Conservation (phyloP, 805 yeast species). For the Hyphopichia homilentoma region DNA sequence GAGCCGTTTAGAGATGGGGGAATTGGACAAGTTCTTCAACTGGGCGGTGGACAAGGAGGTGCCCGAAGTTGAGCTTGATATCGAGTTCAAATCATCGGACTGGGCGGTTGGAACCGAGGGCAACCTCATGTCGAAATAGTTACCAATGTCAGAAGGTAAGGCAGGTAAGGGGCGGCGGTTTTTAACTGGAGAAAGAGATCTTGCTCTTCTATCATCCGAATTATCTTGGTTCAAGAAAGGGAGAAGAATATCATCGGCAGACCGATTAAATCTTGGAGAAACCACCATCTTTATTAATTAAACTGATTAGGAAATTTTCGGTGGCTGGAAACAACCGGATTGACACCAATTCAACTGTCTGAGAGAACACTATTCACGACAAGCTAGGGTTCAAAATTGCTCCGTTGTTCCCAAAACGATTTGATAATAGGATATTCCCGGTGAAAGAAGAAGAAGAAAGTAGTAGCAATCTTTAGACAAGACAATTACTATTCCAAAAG, state of each 20-base stretch:
- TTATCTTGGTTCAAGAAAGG: conserved; percentile 6
- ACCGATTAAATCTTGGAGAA: conserved; percentile 1
- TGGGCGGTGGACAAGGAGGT: conserved; percentile 17
- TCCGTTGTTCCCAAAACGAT: no score
- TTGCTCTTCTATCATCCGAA: conserved; percentile 20
- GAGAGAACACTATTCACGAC: no score
- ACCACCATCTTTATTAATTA: neutral
- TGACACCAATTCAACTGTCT: no score
- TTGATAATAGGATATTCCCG: no score
- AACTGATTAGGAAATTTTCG: no score
- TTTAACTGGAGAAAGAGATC: conserved; percentile 34
- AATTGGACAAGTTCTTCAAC: conserved; percentile 24
- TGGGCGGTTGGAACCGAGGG: conserved; percentile 16
- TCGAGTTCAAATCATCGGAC: conserved; percentile 22
- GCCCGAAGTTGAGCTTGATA: conserved; percentile 17
- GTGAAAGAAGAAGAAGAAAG: no score
- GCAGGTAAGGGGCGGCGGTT: conserved; percentile 22
- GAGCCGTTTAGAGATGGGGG: conserved; percentile 33
- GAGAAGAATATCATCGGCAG: conserved; percentile 8
- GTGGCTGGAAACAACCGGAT: no score
- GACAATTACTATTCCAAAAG: no score
- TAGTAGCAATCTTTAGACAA: no score
- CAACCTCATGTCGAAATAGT: conserved; percentile 16
- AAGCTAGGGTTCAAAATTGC: no score
- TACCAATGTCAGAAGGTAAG: neutral